Conservation (phyloP, 441 rosid genomes). For the Erodium texanum region DNA sequence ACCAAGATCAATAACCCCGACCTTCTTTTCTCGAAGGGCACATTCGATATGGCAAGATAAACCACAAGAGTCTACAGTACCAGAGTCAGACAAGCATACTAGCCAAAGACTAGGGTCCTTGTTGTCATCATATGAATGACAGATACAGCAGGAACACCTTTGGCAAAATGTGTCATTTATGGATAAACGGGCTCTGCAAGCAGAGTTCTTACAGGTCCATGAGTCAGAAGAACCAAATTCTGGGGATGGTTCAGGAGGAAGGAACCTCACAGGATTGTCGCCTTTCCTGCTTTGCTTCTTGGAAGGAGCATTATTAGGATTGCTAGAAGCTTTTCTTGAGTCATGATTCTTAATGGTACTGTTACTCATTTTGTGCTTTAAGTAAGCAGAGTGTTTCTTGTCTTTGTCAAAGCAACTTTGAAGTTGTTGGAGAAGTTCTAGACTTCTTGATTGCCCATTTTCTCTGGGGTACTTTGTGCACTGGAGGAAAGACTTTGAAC, state of each 20-base stretch:
- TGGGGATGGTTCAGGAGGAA: slow-evolving; percentile 35
- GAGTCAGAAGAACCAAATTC: slow-evolving; percentile 46
- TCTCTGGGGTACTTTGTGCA: slow-evolving; percentile 60
- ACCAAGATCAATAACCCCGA: slow-evolving; percentile 72
- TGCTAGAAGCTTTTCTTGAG: slow-evolving; percentile 32
- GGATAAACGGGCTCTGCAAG: slow-evolving; percentile 79
- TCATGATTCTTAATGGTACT: slow-evolving; percentile 66
- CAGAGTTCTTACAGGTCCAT: slow-evolving; percentile 92
- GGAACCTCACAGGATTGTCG: slow-evolving; percentile 46
- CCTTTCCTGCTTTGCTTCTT: slow-evolving; percentile 71
- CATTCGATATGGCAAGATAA: slow-evolving; percentile 89
- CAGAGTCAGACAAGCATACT: slow-evolving; percentile 70
- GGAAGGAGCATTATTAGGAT: slow-evolving; percentile 33
- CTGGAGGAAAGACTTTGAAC: slow-evolving; percentile 57
- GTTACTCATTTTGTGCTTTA: slow-evolving; percentile 61
- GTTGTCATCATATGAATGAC: slow-evolving; percentile 86
- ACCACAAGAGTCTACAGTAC: slow-evolving; percentile 68
- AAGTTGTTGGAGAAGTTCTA: slow-evolving; percentile 52
- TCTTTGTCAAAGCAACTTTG: slow-evolving; percentile 39
- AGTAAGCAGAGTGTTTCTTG: slow-evolving; percentile 38
- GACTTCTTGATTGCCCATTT: slow-evolving; percentile 46
- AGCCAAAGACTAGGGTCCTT: slow-evolving; percentile 99
- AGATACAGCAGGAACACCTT: slow-evolving; percentile 96
- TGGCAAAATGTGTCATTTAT: slow-evolving; percentile 77
- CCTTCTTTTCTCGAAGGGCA: slow-evolving; percentile 73